Evolutionary conservation across 768 basidiomycete genomes (phyloP).

Genomic region (Infundibulicybe gibba): DNA sequence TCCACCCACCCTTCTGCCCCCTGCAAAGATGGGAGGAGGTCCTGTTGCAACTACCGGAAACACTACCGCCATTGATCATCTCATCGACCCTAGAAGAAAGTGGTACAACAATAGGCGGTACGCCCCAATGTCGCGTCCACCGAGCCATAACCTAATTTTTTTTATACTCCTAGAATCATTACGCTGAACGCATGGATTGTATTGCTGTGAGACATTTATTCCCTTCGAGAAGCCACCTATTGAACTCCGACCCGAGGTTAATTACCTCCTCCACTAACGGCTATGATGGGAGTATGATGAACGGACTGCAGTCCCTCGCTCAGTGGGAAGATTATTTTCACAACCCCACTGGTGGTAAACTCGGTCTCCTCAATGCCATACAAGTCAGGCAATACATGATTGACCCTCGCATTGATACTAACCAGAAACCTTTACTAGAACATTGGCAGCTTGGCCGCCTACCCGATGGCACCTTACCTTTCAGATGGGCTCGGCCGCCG

Average conservation of each 20-base stretch:
- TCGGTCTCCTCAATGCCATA: conserved; percentile 75
- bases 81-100: too few species aligned
- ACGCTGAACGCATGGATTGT: conserved; percentile 66
- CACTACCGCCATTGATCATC: conserved; percentile 36
- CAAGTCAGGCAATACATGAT: conserved; percentile 40
- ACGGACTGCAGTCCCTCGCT: conserved; percentile 67
- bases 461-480: conserved; percentile 68
- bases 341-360: conserved; percentile 51
- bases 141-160: too few species aligned
- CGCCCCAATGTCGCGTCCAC: conserved; percentile 19
- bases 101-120: too few species aligned
- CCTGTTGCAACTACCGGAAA: conserved; percentile 31
- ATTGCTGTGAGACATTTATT: conserved; percentile 49
- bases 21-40: conserved; percentile 52
- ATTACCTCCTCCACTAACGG: conserved; percentile 77
- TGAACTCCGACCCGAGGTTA: conserved; percentile 33
- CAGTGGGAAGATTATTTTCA: conserved; percentile 65
- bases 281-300: conserved; percentile 80
- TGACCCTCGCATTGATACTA: neutral
- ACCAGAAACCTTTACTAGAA: conserved; percentile 36
- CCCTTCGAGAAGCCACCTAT: neutral
- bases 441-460: conserved; percentile 64
- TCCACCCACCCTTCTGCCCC: conserved; percentile 15
- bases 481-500: conserved; percentile 74
- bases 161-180: conserved; percentile 41